Evolutionary conservation across 495 filamentous ascomycete genomes (phyloP).

Genomic region (Clohesyomyces aquaticus): DNA sequence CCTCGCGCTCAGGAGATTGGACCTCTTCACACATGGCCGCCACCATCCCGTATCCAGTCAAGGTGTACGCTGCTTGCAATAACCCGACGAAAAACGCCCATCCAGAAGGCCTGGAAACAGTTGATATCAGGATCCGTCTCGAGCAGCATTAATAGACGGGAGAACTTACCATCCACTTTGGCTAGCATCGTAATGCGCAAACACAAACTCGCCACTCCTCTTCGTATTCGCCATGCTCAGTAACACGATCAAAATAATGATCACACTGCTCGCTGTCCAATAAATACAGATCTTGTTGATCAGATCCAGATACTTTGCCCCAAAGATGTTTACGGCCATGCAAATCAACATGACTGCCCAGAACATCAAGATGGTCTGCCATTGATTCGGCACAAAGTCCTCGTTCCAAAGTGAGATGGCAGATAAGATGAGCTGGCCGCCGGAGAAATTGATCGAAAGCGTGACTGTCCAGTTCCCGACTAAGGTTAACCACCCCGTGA

Average conservation of each 20-base stretch:
- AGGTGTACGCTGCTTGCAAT: constrained; percentile 59
- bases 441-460: constrained; percentile 55
- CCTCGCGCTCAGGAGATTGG: constrained; percentile 58
- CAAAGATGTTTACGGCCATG: constrained; percentile 62
- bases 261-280: constrained; percentile 64
- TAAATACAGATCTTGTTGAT: constrained; percentile 72
- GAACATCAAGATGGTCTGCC: constrained; percentile 67
- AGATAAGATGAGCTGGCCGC: constrained; percentile 63
- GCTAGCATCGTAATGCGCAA: constrained; percentile 63
- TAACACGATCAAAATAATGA: constrained; percentile 63
- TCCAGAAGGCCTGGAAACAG: constrained; percentile 48
- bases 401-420: constrained; percentile 66
- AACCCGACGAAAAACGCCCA: constrained; percentile 59
- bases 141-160: background rate
- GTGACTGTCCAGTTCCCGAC: constrained; percentile 60
- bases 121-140: background rate
- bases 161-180: constrained; percentile 57
- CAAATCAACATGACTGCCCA: constrained; percentile 66
- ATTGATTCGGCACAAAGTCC: constrained; percentile 63
- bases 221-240: constrained; percentile 60
- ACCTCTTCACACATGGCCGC: constrained; percentile 55
- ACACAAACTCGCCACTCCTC: constrained; percentile 61
- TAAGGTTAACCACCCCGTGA: constrained; percentile 55
- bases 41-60: constrained; percentile 66
- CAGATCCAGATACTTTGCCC: constrained; percentile 60